Base-by-base conservation (phyloP, 306 rosid species). In the Herpetospermum pedunculosum region DNA sequence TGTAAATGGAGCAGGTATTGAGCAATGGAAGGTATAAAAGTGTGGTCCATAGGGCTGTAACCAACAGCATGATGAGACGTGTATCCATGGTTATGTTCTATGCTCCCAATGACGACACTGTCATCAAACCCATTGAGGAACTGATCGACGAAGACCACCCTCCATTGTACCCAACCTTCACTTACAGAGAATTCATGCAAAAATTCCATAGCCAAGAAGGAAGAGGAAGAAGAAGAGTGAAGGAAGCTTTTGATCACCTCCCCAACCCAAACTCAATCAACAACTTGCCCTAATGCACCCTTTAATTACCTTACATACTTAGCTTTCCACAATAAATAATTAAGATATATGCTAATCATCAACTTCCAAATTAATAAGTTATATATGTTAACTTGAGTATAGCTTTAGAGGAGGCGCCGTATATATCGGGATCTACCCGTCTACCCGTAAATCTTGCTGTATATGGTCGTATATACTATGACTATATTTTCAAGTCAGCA, bases 1-100 rank as follows among this genome's bases (percentile, higher is more conserved):
- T n/a, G n/a, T n/a, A n/a, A n/a, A n/a, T 47, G 52, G 52, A 26
- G 57, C 12, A 50, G 91, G 88, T 81, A 28, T 29, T 83, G 14
- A 83, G 88, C 46, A 86, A 83, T 76, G 91, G 85, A 78, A 81
- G 89, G 73, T 86, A 74, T 29, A 83, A 70, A 41, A 89, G 89
- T 6, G 89, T 86, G 41, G 81, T 68, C 70, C 88, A 86, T 14
- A 83, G 85, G 79, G 89, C 67, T 2, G 89, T 84, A 18, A 83
- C 86, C 25, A 86, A 86, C 78, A 76, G 76, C 21, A 6, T 35
- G 44, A 54, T 18, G 15, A 41, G 70, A 18, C 75, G 89, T 8
- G 41, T 80, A 13, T 78, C 88, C 0, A 0, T 83, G 49, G 89
- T 82, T 21, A 78, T 85, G 88, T 89, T 87, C 75, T 75, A 81